phyloP scores from a whole-genome alignment of 495 filamentous ascomycete genomes.

The Tuber microsphaerosporum region DNA sequence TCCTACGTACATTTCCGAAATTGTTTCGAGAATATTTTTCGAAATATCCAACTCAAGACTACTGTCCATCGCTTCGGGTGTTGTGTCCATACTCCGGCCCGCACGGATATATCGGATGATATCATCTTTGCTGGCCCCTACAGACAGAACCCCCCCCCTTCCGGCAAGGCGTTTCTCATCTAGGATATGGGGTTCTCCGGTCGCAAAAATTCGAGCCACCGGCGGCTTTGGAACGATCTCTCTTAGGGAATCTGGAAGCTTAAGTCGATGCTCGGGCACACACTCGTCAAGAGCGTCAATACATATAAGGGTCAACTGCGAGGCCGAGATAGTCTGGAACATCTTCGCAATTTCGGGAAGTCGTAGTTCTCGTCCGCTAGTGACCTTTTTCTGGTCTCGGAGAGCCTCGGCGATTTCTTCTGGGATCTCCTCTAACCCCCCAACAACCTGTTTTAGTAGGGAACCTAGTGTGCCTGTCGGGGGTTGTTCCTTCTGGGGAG shows the following conservation, averaged over 20 bases:
- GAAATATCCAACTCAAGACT: neutral
- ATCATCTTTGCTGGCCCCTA: conserved; percentile 1
- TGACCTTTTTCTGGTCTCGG: neutral
- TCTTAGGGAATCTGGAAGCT: neutral
- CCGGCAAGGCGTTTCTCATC: neutral
- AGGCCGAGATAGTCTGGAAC: neutral
- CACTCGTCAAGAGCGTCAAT: neutral
- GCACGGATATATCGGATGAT: neutral
- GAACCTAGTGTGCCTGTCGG: neutral
- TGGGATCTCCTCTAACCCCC: neutral
- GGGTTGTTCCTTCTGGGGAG: neutral
- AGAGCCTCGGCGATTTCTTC: neutral
- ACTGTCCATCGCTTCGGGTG: neutral
- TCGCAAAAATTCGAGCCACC: neutral
- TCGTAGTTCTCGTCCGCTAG: neutral
- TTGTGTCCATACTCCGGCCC: neutral
- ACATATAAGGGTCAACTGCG: neutral
- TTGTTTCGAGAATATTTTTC: neutral
- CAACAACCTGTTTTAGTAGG: neutral
- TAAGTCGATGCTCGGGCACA: neutral
- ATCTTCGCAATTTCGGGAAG: neutral
- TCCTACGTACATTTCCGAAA: conserved; percentile 1
- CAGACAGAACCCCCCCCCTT: neutral
- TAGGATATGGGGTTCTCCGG: neutral
- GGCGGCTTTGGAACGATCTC: neutral